Evolutionary conservation across 768 basidiomycete species (phyloP), one percentile per base, ranked within the genome.

Genomic region (Hygrocybe punicea): DNA sequence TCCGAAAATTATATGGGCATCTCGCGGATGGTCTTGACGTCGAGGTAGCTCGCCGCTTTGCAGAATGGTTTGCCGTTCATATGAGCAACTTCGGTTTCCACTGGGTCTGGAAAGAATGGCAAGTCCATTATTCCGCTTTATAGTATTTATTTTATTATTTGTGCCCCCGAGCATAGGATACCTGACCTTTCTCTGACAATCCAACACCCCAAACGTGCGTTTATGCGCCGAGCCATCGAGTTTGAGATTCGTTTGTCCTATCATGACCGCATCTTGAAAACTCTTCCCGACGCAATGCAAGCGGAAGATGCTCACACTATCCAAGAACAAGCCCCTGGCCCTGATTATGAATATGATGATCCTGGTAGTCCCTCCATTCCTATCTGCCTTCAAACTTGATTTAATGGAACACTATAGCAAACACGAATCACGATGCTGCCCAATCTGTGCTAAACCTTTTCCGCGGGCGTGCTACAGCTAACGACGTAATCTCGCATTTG

Each of bases 51-150:
- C 82, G 87, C 48, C 79, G 92, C 29, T 90, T 94, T 57, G 85
- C 91, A 0, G 94, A 98, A 58, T 99, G 97, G 97, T 97, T 98
- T 63, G 82, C 92, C 2, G 80, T 90, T 2, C 97, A 99, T 65
- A 88, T 99, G 86, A 95, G 92, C 62, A 99, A 99, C 73, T 99
- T 98, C 69, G 88, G 87, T 23, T 99, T 98, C 73, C 86, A 88
- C 65, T 98, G 97, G 97, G 93, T 97, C 13, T 99, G 97, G 97
- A 95, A 93, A 66, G 97, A 98, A 80, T 99, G 97, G 96, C 94
- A 51, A 45, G 85, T 73, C 5, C 14, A 23, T 49, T 21, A n/a
- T 46, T 24, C 24, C 53, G 16, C 10, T 4, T 37, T n/a, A 39
- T 24, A 11, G 42, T 29, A 33, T 37, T 23, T 46, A 47, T 13